Percentiles rank a stretch among this genome's conserved stretches.
Evolutionary conservation across 768 basidiomycete genomes (phyloP).

Genomic region (Cystofilobasidium macerans): DNA sequence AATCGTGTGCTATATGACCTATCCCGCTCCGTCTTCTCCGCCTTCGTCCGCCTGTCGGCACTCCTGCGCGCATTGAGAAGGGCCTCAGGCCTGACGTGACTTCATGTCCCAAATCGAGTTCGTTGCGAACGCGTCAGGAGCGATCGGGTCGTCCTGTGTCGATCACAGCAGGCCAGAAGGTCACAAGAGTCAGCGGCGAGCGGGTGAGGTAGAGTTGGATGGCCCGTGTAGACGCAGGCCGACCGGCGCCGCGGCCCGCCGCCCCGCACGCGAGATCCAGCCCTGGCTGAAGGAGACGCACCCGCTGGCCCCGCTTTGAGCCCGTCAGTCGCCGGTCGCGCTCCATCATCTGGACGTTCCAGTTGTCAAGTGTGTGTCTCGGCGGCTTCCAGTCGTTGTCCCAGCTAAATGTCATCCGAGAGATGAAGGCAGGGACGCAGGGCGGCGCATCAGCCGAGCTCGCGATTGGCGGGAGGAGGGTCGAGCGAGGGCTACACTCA

Average conservation of each 20-base stretch:
- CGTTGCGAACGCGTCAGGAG: constrained; percentile 3
- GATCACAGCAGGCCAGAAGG: not conserved
- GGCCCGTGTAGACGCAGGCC: too few relatives aligned
- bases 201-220: not conserved
- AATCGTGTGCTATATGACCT: too few relatives aligned
- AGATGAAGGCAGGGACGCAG: too few relatives aligned
- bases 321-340: constrained; percentile 16
- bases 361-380: not conserved
- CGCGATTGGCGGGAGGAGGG: too few relatives aligned
- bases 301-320: constrained; percentile 6
- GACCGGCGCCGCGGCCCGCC: too few relatives aligned
- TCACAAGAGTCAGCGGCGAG: not conserved
- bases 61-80: too few relatives aligned
- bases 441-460: too few relatives aligned
- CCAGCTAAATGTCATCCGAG: not conserved
- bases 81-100: not conserved
- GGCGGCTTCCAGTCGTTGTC: constrained; percentile 10
- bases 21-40: too few relatives aligned
- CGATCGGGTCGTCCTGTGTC: constrained; percentile 12
- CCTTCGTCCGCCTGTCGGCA: too few relatives aligned
- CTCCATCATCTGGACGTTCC: constrained; percentile 18
- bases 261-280: too few relatives aligned
- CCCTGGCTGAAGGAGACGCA: not conserved
- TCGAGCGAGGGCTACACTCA: too few relatives aligned
- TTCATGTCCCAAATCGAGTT: constrained; percentile 4